Evolutionary conservation across 225 moss, liverwort and hornwort species (phyloP), one percentile per base, ranked within the genome.

Genomic region (Anthoceros angustus): DNA sequence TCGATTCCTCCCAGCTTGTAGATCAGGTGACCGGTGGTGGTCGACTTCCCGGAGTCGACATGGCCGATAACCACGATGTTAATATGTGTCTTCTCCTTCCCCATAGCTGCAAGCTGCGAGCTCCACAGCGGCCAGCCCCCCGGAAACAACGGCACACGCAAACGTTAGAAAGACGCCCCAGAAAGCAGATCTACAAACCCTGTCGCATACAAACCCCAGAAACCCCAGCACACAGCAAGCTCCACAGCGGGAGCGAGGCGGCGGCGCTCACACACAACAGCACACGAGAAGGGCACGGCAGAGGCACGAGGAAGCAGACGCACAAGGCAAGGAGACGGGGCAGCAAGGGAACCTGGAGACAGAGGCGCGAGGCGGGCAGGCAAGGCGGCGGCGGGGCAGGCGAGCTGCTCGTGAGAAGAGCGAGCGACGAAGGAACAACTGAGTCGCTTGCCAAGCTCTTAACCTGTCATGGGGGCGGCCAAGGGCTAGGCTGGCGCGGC

Each of bases 41-140:
- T 85, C 69, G 82, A 85, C 79, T 85, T 85, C 11, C 85, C 82
- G 63, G 85, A 85, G 78, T 85, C 85, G 67, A 85, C 85, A 82
- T 85, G 85, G 66, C 85, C 85, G 15, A 85, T 85, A 5, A 85
- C 85, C 82, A 85, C 85, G 12, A 85, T 85, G 72, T 69, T 85
- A 77, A 85, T 85, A 24, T 85, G 85, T 0, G 78, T 68, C 71
- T 85, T 85, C 74, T 85, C 85, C 79, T 85, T 85, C 41, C 84
- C 84, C 84, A 85, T 85, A 42, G 42, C 70, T 55, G 0, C 10
- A 0, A 9, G 2, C 40, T 25, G 71, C 73, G n/a, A n/a, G n/a
- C n/a, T n/a, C n/a, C n/a, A n/a, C n/a, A n/a, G n/a, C n/a, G n/a
- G n/a, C n/a, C n/a, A n/a, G n/a, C n/a, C n/a, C n/a, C n/a, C n/a